phyloP scores from a whole-genome alignment of 2,329 filamentous ascomycete species.

The Talaromyces sp. region DNA sequence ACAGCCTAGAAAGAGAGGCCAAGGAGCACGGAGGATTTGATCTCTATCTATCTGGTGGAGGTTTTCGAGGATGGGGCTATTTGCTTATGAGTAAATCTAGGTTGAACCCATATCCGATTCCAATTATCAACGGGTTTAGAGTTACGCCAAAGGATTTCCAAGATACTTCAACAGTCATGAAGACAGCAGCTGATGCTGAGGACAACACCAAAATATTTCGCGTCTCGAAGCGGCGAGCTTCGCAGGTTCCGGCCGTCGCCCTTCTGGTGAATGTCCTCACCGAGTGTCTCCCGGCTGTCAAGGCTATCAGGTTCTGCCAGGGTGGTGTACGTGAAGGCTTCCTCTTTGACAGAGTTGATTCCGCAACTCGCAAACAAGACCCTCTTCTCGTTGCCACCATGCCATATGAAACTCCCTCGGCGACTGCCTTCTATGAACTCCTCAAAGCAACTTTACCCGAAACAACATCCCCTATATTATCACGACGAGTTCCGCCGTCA shows the following conservation, averaged over 20 bases:
- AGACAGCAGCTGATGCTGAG: constrained; percentile 29
- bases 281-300: constrained; percentile 63
- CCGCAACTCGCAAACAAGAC: constrained; percentile 55
- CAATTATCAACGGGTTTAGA: constrained; percentile 73
- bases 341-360: constrained; percentile 65
- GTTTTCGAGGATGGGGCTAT: constrained; percentile 86
- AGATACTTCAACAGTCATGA: constrained; percentile 43
- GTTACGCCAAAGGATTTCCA: constrained; percentile 59
- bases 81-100: constrained; percentile 74
- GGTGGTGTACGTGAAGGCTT: constrained; percentile 83
- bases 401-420: constrained; percentile 47
- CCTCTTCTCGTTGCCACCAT: constrained; percentile 61
- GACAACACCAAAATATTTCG: constrained; percentile 52
- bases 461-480: constrained; percentile 13
- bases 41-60: constrained; percentile 82
- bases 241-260: constrained; percentile 78
- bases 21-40: constrained; percentile 51
- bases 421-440: constrained; percentile 42
- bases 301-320: constrained; percentile 74
- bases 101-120: constrained; percentile 74
- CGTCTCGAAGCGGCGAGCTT: constrained; percentile 70
- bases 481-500: constrained; percentile 29
- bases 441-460: constrained; percentile 46
- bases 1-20: constrained; percentile 41
- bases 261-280: constrained; percentile 73